phyloP scores from a whole-genome alignment of 2,329 filamentous ascomycete species.

The Diaporthe ilicicola region DNA sequence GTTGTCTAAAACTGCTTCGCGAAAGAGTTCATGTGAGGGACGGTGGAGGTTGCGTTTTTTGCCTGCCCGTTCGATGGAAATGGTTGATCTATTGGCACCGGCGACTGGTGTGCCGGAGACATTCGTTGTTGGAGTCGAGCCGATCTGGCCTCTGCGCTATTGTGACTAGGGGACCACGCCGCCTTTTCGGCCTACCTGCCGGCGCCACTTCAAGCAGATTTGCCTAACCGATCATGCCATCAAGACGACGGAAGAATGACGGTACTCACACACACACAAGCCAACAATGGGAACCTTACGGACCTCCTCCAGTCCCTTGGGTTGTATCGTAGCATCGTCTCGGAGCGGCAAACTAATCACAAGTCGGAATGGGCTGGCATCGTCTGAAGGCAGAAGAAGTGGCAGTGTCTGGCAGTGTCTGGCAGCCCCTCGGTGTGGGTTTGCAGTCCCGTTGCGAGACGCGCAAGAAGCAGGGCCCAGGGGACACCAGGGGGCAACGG shows the following conservation, averaged over 20 bases:
- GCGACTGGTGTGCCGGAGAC: slow-evolving; percentile 17
- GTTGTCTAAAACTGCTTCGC: background rate
- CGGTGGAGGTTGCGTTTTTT: background rate
- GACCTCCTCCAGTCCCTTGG: background rate
- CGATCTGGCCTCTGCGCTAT: slow-evolving; percentile 23
- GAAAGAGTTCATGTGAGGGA: background rate
- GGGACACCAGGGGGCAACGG: slow-evolving; percentile 27
- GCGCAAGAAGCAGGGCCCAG: slow-evolving; percentile 30
- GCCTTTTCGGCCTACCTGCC: slow-evolving; percentile 21
- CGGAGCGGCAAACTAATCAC: background rate
- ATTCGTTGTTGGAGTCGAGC: slow-evolving; percentile 11
- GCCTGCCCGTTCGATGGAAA: slow-evolving; percentile 16
- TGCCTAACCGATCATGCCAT: slow-evolving; percentile 11
- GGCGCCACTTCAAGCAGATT: background rate
- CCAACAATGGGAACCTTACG: background rate
- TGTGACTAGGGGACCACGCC: background rate
- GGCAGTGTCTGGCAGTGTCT: slow-evolving; percentile 34
- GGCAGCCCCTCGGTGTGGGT: slow-evolving; percentile 30
- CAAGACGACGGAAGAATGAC: slow-evolving; percentile 22
- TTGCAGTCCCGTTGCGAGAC: slow-evolving; percentile 19
- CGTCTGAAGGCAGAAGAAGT: slow-evolving; percentile 19
- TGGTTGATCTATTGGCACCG: slow-evolving; percentile 14
- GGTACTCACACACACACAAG: background rate
- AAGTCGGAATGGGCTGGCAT: background rate
- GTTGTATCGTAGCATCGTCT: background rate